Base-by-base conservation (phyloP, 208 protist genomes). In the Acanthamoeba triangularis region DNA sequence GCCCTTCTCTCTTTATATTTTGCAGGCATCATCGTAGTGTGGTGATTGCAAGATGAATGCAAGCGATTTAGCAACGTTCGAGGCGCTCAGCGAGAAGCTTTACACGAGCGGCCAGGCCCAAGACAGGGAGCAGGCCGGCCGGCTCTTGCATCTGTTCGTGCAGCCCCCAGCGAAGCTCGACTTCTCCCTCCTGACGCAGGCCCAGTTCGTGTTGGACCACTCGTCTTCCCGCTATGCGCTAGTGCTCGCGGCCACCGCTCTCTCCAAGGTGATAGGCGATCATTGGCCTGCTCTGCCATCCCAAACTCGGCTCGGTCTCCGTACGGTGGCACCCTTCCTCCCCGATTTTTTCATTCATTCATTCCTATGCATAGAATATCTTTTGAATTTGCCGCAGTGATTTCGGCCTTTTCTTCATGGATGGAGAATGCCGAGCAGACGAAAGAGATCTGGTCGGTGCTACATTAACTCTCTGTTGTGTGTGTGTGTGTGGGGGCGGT, bases 131-230 rank as follows among this genome's bases (percentile, higher is more conserved):
- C 54, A 92, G 37, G 85, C 85, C 14, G 44, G 54, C 54, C 11
- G 85, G n/a, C 30, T 44, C 14, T 35, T 92, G 49, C 25, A 69
- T 16, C 54, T 20, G 23, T 92, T 92, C 61, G 33, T 92, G 61
- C 54, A 92, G 61, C 85, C 85, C 18, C 59, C 85, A 25, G 44
- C 33, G 14, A 72, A 47, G 37, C 37, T 56, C 33, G 41, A 87
- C 41, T 87, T 59, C 33, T 52, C 52, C 1, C 47, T 92, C 61
- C 85, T 92, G 0, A 72, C 85, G 28, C 47, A 92, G 37, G 61
- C 85, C n/a, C 85, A 92, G 85, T 92, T 72, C 85, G 61, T 92
- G 52, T 28, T 92, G 14, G 85, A 92, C 28, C 33, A 92, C 47
- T 92, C 85, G 18, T 44, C 56, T 35, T 63, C 85, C 28, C 85